Evolutionary conservation across 345 rosid species (phyloP).

Genomic region (Salix purpurea): DNA sequence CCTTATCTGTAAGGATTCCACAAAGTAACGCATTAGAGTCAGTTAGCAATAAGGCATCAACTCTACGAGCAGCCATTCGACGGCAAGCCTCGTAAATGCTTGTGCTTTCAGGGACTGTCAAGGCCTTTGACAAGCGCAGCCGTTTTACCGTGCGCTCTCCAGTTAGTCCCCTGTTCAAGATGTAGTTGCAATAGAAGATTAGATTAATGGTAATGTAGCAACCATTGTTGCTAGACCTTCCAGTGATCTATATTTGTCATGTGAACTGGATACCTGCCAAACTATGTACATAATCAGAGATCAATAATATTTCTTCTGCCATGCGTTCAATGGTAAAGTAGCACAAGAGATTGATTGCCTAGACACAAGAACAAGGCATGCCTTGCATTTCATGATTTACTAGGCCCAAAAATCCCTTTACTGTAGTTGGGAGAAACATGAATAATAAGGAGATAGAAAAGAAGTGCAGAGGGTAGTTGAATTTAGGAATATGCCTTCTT

Average conservation of each 20-base stretch:
- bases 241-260: neutral
- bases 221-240: neutral
- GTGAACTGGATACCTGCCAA: neutral
- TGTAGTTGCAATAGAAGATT: neutral
- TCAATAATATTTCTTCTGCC: neutral
- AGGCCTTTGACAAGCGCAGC: slow-evolving; percentile 84
- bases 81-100: slow-evolving; percentile 82
- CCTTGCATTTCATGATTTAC: neutral
- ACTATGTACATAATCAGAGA: neutral
- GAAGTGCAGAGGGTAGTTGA: neutral
- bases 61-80: slow-evolving; percentile 87
- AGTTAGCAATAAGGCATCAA: slow-evolving; percentile 89
- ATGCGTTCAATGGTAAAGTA: neutral
- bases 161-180: slow-evolving; percentile 59
- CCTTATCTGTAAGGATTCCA: slow-evolving; percentile 99
- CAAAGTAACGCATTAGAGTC: slow-evolving; percentile 92
- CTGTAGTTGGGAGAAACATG: neutral
- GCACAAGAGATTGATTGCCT: neutral
- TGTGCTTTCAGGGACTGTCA: slow-evolving; percentile 83
- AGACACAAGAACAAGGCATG: neutral
- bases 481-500: too few species aligned
- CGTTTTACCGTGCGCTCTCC: slow-evolving; percentile 92
- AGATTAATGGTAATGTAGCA: neutral
- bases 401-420: neutral
- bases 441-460: neutral